A percentile compares a stretch with the other conserved stretches of the same genome.
phyloP scores from a whole-genome alignment of 345 rosid genomes.

The Gossypium thurberi region DNA sequence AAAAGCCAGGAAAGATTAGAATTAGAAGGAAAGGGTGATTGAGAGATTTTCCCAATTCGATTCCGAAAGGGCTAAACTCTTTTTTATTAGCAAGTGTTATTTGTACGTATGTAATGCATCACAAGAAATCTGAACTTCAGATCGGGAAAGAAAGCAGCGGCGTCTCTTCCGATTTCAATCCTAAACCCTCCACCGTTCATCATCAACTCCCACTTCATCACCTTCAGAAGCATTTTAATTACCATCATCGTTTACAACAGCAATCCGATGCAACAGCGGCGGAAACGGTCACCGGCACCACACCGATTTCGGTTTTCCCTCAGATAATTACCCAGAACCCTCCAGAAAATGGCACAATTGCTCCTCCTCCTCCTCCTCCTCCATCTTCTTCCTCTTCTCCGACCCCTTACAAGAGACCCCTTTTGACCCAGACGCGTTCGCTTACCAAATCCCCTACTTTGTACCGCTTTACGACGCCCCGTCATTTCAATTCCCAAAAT shows the following conservation, averaged over 20 bases:
- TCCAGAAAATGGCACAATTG: constrained; percentile 39
- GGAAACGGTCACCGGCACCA: not conserved
- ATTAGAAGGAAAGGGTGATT: not conserved
- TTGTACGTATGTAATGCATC: constrained; percentile 75
- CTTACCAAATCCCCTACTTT: constrained; percentile 51
- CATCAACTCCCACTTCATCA: constrained; percentile 12
- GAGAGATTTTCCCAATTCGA: not conserved
- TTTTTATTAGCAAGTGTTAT: too few relatives aligned
- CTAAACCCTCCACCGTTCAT: constrained; percentile 36
- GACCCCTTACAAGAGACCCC: constrained; percentile 62
- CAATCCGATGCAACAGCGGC: constrained; percentile 4
- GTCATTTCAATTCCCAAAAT: constrained; percentile 15
- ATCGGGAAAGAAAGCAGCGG: constrained; percentile 99
- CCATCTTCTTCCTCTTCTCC: constrained; percentile 32
- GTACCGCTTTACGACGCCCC: constrained; percentile 34
- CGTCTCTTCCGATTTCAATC: constrained; percentile 96
- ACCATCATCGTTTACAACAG: constrained; percentile 15
- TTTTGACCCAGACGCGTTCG: constrained; percentile 45
- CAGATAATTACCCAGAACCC: constrained; percentile 28
- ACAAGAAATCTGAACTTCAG: constrained; percentile 94
- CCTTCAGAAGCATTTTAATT: not conserved
- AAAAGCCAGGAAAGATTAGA: too few relatives aligned
- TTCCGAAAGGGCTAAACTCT: too few relatives aligned
- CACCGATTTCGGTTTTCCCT: constrained; percentile 17
- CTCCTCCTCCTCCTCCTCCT: constrained; percentile 37